phyloP scores from a whole-genome alignment of 2,329 filamentous ascomycete genomes.

The Colletotrichum higginsianum region DNA sequence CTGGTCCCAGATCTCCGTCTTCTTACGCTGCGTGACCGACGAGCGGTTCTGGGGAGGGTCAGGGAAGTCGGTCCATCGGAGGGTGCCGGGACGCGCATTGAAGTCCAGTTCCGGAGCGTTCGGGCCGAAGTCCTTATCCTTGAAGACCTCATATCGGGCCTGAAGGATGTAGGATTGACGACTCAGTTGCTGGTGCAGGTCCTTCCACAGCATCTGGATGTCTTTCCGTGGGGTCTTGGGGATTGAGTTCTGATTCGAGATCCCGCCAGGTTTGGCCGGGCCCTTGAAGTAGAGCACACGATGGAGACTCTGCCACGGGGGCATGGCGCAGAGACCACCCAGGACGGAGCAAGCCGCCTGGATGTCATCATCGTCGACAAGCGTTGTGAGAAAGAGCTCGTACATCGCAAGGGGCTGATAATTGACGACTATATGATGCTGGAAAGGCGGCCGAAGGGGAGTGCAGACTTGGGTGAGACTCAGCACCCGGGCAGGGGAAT shows the following conservation, averaged over 20 bases:
- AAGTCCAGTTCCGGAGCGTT: conserved; percentile 53
- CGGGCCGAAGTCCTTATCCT: conserved; percentile 63
- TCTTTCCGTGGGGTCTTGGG: conserved; percentile 51
- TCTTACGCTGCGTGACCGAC: conserved; percentile 65
- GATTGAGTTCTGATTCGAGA: conserved; percentile 56
- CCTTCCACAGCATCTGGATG: conserved; percentile 62
- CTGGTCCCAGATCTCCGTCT: conserved; percentile 70
- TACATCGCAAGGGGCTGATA: conserved; percentile 62
- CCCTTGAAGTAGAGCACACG: conserved; percentile 70
- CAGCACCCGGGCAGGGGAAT: neutral
- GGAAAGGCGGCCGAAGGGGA: no score
- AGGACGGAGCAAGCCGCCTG: conserved; percentile 66
- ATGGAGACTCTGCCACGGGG: conserved; percentile 63
- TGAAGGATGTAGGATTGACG: conserved; percentile 72
- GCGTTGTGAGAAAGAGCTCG: conserved; percentile 71
- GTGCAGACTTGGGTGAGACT: neutral
- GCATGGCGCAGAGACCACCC: conserved; percentile 71
- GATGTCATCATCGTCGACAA: conserved; percentile 66
- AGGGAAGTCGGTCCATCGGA: conserved; percentile 74
- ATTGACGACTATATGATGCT: neutral
- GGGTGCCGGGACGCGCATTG: conserved; percentile 60
- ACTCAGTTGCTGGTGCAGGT: conserved; percentile 67
- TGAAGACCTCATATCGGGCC: conserved; percentile 67
- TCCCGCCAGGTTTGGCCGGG: conserved; percentile 60
- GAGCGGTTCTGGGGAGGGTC: conserved; percentile 67